phyloP scores from a whole-genome alignment of 371 early-diverging fungal genomes.

The Syncephalastrum contaminatum region DNA sequence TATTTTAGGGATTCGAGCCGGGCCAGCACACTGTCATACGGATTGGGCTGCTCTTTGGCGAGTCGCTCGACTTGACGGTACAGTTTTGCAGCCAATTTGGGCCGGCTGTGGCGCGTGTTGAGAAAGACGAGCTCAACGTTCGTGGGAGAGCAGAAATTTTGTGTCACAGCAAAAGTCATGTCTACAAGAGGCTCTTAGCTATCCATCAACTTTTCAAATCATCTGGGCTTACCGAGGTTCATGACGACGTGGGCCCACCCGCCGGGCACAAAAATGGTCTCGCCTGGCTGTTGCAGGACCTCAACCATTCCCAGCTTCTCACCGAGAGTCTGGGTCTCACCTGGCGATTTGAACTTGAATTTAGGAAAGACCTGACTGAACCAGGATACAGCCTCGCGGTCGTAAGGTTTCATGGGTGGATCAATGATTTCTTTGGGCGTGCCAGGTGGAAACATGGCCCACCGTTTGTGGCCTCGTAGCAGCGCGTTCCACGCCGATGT shows the following conservation, averaged over 20 bases:
- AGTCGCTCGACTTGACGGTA: constrained; percentile 42
- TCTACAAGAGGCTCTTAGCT: constrained; percentile 37
- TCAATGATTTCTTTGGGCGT: constrained; percentile 55
- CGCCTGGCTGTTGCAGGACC: constrained; percentile 74
- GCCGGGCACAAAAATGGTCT: constrained; percentile 85
- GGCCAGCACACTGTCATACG: constrained; percentile 45
- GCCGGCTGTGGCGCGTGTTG: constrained; percentile 67
- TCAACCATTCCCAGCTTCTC: constrained; percentile 72
- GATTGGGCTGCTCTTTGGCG: constrained; percentile 32
- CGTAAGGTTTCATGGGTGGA: constrained; percentile 63
- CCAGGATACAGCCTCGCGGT: constrained; percentile 82
- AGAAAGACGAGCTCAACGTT: constrained; percentile 77
- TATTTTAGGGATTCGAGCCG: constrained; percentile 44
- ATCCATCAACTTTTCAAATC: background rate
- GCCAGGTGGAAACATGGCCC: constrained; percentile 73
- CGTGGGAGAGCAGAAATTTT: constrained; percentile 77
- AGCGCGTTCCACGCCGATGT: constrained; percentile 73
- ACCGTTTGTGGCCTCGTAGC: constrained; percentile 65
- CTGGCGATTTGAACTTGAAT: constrained; percentile 29
- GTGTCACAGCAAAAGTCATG: constrained; percentile 79
- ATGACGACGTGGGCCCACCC: constrained; percentile 87
- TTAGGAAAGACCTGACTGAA: constrained; percentile 72
- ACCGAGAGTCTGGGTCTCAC: constrained; percentile 38
- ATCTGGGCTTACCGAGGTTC: constrained; percentile 58
- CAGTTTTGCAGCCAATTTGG: constrained; percentile 64